A percentile compares a stretch with the other conserved stretches of the same genome.
Evolutionary conservation across 345 rosid genomes (phyloP).

Genomic region (Eucalyptus curtisii): DNA sequence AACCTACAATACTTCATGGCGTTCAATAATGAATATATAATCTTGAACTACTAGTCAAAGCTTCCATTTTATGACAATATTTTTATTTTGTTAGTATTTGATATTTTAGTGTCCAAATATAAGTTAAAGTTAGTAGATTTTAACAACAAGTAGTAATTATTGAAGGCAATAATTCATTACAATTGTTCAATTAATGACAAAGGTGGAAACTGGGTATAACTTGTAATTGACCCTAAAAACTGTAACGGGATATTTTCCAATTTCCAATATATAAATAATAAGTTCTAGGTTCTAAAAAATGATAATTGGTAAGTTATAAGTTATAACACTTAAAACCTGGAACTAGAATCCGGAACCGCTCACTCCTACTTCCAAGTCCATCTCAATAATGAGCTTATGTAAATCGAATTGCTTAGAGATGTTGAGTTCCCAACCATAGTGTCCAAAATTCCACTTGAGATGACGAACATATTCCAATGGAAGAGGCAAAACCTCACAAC

Average conservation of each 20-base stretch:
- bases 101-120: too few relatives aligned
- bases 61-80: too few relatives aligned
- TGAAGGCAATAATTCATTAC: too few relatives aligned
- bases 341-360: fast-evolving
- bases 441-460: neutral
- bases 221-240: too few relatives aligned
- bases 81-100: too few relatives aligned
- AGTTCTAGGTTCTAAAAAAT: too few relatives aligned
- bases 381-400: neutral
- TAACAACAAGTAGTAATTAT: fast-evolving
- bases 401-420: neutral
- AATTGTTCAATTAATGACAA: too few relatives aligned
- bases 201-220: too few relatives aligned
- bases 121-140: too few relatives aligned
- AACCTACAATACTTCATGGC: fast-evolving
- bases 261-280: fast-evolving
- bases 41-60: fast-evolving
- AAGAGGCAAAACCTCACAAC: neutral
- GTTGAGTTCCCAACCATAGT: neutral
- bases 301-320: fast-evolving
- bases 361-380: fast-evolving
- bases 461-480: fast-evolving
- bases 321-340: too few relatives aligned
- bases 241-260: fast-evolving
- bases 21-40: too few relatives aligned